Base-by-base conservation (phyloP, 1,139 yeast species). In the Saccharomyces hybrid region DNA sequence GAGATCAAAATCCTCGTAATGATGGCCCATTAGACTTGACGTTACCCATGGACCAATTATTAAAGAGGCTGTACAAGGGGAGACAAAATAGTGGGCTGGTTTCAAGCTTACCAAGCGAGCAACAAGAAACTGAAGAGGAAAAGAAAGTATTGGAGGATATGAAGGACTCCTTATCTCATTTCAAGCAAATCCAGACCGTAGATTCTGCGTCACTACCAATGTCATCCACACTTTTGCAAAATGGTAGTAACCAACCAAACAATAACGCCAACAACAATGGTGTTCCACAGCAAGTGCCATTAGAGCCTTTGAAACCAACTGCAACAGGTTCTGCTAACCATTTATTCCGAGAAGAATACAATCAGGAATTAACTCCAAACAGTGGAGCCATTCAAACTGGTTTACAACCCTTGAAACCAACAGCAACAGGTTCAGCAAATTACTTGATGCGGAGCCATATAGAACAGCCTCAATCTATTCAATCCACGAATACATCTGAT, bases 1-100 rank as follows among this genome's bases (percentile, higher is more conserved):
- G 47, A 27, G 49, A 19, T 38, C 44, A 38, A 8, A 8, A 38
- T 16, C 11, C 44, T 8, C 42, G 49, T 14, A 49, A 52, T 11
- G 50, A 53, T 13, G 67, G 62, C 3, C 69, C 68, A 1, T 58
- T 84, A 29, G 93, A 86, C 65, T 75, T 79, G 53, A 77, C 86
- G 1, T 71, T 86, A 31, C 89, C 91, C 1, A 86, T 86, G 93
- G 88, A 84, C 62, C 88, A 86, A 65, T 68, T 86, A 46, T 64
- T 86, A 51, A 74, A 74, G 53, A 75, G 74, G 54, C 69, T 84
- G 61, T 73, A 73, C 58, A 70, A 58, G 62, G 63, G 62, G 60
- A 61, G 58, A 60, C 65, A 53, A 26, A 64, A 61, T 52, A 55
- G 60, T 14, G 67, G 69, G 2, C 51, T 68, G 25, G 67, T 68